phyloP scores from a whole-genome alignment of 192 early-diverging fungal species.

The Coemansia sp. region DNA sequence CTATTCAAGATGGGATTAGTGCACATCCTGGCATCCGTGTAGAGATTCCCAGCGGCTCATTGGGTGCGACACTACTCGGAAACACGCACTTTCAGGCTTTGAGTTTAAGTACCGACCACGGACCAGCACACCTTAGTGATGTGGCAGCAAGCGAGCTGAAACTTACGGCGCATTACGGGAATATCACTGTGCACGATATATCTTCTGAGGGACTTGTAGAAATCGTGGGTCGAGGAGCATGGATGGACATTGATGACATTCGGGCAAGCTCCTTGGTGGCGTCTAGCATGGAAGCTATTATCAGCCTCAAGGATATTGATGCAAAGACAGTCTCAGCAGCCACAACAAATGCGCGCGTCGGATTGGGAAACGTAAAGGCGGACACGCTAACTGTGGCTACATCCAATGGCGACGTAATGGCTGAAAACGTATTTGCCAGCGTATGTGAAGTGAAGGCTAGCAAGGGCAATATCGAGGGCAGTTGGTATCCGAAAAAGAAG shows the following conservation, averaged over 20 bases:
- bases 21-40: conserved; percentile 52
- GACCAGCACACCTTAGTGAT: conserved; percentile 52
- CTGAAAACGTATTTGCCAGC: conserved; percentile 23
- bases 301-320: conserved; percentile 53
- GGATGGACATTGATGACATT: conserved; percentile 59
- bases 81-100: conserved; percentile 32
- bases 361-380: conserved; percentile 49
- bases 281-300: conserved; percentile 48
- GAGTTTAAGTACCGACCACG: conserved; percentile 44
- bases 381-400: conserved; percentile 36
- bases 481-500: conserved; percentile 44
- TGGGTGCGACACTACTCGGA: conserved; percentile 50
- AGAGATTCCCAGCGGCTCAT: conserved; percentile 38
- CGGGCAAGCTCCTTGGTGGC: conserved; percentile 21
- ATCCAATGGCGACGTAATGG: conserved; percentile 37
- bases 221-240: conserved; percentile 39
- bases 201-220: conserved; percentile 25
- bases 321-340: conserved; percentile 30
- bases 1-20: conserved; percentile 2
- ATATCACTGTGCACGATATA: conserved; percentile 52
- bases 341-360: conserved; percentile 49
- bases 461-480: conserved; percentile 48
- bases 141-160: conserved; percentile 31
- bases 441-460: conserved; percentile 32
- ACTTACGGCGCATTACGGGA: conserved; percentile 49